These are phyloP conservation scores for Canavalia ensiformis DNA, from an alignment of 306 rosid species.

Conservation along the genomic window DNA sequence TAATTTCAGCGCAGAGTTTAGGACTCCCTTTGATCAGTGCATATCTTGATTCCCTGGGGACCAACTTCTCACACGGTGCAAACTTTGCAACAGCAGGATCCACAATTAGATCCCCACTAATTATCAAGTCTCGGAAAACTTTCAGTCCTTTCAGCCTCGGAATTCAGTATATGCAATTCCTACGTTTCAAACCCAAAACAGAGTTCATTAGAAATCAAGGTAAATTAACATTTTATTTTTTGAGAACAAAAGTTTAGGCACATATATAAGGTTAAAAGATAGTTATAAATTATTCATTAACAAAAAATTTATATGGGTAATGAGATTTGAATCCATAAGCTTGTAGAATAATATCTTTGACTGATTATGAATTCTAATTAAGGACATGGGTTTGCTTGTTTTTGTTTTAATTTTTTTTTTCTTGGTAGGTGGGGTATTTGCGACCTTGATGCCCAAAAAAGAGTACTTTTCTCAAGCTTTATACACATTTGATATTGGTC, in stretches of 20 bases:
- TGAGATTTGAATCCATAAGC: too few relatives aligned
- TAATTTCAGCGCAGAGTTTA: constrained; percentile 49
- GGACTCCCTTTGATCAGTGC: constrained; percentile 49
- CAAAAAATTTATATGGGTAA: too few relatives aligned
- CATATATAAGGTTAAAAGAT: too few relatives aligned
- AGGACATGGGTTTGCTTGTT: not conserved
- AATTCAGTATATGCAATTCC: constrained; percentile 51
- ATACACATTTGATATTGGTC: constrained; percentile 73
- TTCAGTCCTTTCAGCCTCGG: constrained; percentile 58
- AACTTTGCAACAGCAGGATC: constrained; percentile 53
- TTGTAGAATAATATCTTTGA: too few relatives aligned
- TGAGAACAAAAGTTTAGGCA: too few relatives aligned
- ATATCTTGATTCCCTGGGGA: constrained; percentile 57
- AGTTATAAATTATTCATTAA: too few relatives aligned
- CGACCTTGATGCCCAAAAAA: constrained; percentile 26
- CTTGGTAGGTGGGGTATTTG: constrained; percentile 18
- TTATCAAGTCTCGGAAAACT: not conserved
- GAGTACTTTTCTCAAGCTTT: constrained; percentile 64
- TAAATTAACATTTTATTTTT: not conserved
- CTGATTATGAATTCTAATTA: too few relatives aligned
- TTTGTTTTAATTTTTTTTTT: constrained; percentile 1
- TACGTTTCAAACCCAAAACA: constrained; percentile 34
- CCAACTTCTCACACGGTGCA: constrained; percentile 55
- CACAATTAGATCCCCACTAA: constrained; percentile 46
- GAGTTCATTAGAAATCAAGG: constrained; percentile 39